Evolutionary conservation across 768 basidiomycete species (phyloP), one percentile per base, ranked within the genome.

Genomic region (Phlegmacium glaucopus): DNA sequence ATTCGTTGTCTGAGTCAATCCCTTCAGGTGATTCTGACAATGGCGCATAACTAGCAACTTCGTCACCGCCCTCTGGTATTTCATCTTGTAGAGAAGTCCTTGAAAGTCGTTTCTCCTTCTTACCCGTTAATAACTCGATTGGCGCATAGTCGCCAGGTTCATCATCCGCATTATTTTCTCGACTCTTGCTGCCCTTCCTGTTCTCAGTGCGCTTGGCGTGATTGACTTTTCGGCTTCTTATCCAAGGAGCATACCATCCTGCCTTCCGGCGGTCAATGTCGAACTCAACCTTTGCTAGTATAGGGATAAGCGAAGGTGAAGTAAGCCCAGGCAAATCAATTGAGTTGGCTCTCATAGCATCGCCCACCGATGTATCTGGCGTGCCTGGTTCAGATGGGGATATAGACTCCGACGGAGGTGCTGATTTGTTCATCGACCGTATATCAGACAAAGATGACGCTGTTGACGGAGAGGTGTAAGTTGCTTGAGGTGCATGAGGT

Each of bases 221-320:
- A 48, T 82, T 82, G 39, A 72, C 68, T 48, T 74, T 74, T 47
- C 87, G 69, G 57, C 82, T 87, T 47, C 82, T 75, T 22, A 83
- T 50, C 90, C 90, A 95, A 7, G 83, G 82, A n/a, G 84, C 84
- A 53, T 85, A 94, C 94, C 94, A 96, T 3, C 70, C 69, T 2
- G 92, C 94, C 53, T 76, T 84, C 44, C 79, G 72, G 32, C 74
- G 73, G 65, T 96, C 94, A 56, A 98, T 85, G 62, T 96, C 92
- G 57, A 98, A 96, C 63, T 97, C 94, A 10, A 98, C 82, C 65
- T 94, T 94, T 41, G 93, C 94, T 25, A 98, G 77, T 47, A 96
- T 84, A 4, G 88, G 89, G 44, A 91, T 82, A 17, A 90, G 67
- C 18, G 84, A 78, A 39, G 78, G 64, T 6, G 83, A 81, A 47